These are phyloP conservation scores for Chrysopogon serrulatus DNA, from an alignment of 176 grass and related monocot genomes.

Conservation along the genomic window DNA sequence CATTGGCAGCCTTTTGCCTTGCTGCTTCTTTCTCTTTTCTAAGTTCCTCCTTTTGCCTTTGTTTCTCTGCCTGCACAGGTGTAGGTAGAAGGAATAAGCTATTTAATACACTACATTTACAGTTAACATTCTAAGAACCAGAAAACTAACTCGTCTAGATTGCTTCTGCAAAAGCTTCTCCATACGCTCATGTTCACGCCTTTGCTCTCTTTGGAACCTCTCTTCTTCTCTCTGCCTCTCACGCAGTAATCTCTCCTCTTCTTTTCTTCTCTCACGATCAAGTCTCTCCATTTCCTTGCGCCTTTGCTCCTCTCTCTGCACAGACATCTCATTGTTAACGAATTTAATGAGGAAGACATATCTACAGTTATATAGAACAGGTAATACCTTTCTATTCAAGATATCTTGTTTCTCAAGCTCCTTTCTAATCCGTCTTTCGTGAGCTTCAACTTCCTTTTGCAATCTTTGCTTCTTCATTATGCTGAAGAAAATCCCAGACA, in stretches of 20 bases:
- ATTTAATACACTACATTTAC: slow-evolving; percentile 15
- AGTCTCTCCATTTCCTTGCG: slow-evolving; percentile 94
- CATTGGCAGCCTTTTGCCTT: slow-evolving; percentile 77
- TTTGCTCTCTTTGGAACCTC: slow-evolving; percentile 82
- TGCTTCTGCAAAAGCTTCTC: slow-evolving; percentile 90
- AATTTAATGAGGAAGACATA: slow-evolving; percentile 17
- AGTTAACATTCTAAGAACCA: slow-evolving; percentile 17
- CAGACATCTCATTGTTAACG: slow-evolving; percentile 23
- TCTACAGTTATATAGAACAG: slow-evolving; percentile 9
- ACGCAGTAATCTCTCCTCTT: slow-evolving; percentile 85
- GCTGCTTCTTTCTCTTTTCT: slow-evolving; percentile 87
- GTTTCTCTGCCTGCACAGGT: slow-evolving; percentile 72
- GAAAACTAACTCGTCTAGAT: slow-evolving; percentile 65
- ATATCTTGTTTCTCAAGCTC: slow-evolving; percentile 98
- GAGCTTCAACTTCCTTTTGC: slow-evolving; percentile 99
- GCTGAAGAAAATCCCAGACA: slow-evolving; percentile 25
- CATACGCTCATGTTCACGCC: slow-evolving; percentile 77
- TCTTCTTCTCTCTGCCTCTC: slow-evolving; percentile 95
- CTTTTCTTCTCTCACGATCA: slow-evolving; percentile 94
- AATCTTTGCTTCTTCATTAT: slow-evolving; percentile 94
- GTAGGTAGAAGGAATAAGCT: background rate
- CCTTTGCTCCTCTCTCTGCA: slow-evolving; percentile 86
- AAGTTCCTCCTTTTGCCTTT: slow-evolving; percentile 92
- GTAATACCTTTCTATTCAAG: slow-evolving; percentile 77
- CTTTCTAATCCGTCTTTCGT: slow-evolving; percentile 91